phyloP scores from a whole-genome alignment of 176 grass and related monocot species.

The Carex kokanica region DNA sequence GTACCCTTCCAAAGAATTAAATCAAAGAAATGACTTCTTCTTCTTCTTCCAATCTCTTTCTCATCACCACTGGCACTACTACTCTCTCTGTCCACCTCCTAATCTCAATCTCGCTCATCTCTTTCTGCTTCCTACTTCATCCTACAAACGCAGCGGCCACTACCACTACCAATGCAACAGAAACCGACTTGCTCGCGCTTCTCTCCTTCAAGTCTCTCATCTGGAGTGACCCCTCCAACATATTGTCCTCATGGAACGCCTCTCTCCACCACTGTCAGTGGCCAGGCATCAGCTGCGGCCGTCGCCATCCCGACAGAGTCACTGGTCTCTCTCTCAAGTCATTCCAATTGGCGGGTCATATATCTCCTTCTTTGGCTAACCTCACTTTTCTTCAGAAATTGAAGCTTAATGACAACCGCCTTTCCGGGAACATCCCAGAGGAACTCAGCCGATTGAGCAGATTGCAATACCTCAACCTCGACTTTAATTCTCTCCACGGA shows the following conservation, averaged over 20 bases:
- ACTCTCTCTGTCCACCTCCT: neutral
- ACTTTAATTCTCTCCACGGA: neutral
- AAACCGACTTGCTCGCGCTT: conserved; percentile 22
- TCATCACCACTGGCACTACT: neutral
- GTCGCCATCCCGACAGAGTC: conserved; percentile 33
- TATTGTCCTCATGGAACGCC: conserved; percentile 36
- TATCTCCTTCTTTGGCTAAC: conserved; percentile 40
- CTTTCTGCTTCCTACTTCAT: neutral
- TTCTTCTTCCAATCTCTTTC: neutral
- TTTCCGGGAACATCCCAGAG: conserved; percentile 23
- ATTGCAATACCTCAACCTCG: neutral
- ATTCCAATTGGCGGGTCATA: neutral
- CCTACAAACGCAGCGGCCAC: neutral
- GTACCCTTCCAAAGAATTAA: no score
- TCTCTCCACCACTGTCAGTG: conserved; percentile 33
- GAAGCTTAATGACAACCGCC: conserved; percentile 23
- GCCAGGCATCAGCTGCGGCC: conserved; percentile 31
- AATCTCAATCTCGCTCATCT: neutral
- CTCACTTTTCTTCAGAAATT: conserved; percentile 33
- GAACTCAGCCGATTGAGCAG: conserved; percentile 16
- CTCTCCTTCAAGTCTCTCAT: conserved; percentile 38
- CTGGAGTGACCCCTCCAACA: neutral
- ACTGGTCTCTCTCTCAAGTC: neutral
- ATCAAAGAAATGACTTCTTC: neutral
- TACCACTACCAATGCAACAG: neutral